Evolutionary conservation across 2,329 filamentous ascomycete species (phyloP).

Genomic region (Aureobasidium pullulans): DNA sequence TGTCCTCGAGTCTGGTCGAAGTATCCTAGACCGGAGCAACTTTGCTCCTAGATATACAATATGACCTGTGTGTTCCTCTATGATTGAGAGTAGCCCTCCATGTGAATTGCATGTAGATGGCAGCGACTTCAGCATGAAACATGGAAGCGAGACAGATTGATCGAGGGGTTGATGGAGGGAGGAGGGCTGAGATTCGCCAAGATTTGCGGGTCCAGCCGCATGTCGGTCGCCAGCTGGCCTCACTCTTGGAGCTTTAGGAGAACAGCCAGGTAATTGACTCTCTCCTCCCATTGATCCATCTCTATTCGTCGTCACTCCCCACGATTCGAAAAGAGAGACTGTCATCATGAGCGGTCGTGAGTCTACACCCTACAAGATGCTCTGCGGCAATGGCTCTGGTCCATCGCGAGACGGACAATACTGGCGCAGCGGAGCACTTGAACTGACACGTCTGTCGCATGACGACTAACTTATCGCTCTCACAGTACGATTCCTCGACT

Average conservation of each 20-base stretch:
- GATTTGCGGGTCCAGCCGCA: slow-evolving; percentile 10
- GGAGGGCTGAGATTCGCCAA: slow-evolving; percentile 12
- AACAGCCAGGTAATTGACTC: slow-evolving; percentile 2
- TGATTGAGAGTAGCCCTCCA: not conserved
- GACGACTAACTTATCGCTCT: slow-evolving; percentile 21
- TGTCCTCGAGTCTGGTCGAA: too few species aligned
- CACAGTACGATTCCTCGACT: slow-evolving; percentile 94
- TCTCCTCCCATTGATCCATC: slow-evolving; percentile 14
- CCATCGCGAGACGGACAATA: not conserved
- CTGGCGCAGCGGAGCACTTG: not conserved
- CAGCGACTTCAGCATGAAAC: not conserved
- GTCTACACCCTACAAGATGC: slow-evolving; percentile 26
- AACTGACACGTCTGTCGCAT: slow-evolving; percentile 11
- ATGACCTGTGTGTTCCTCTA: not conserved
- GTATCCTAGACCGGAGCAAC: not conserved
- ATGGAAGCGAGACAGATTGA: not conserved
- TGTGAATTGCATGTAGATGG: not conserved
- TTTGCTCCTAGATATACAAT: not conserved
- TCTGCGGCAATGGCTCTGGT: not conserved
- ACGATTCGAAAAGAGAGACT: slow-evolving; percentile 15
- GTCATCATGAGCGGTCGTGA: slow-evolving; percentile 52
- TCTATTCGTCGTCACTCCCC: slow-evolving; percentile 11
- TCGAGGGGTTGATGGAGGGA: not conserved
- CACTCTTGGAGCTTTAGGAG: slow-evolving; percentile 15
- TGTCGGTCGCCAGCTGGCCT: slow-evolving; percentile 6